These are phyloP conservation scores for Phylloporus sp. DNA, from an alignment of 1,284 basidiomycete genomes.

Conservation along the genomic window DNA sequence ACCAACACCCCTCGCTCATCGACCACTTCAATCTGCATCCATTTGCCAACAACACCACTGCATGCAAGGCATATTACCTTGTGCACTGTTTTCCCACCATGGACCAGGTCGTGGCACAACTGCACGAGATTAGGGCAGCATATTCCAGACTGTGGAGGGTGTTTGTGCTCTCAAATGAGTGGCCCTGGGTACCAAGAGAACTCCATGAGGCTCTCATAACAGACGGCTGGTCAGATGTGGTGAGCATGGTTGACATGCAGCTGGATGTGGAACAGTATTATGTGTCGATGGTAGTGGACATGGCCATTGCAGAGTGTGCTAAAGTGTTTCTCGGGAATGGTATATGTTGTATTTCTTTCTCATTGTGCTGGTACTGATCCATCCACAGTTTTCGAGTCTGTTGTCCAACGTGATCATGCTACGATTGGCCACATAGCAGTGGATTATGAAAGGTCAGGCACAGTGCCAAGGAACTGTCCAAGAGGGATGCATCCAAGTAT, in stretches of 20 bases:
- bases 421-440: constrained; percentile 68
- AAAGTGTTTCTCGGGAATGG: constrained; percentile 78
- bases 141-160: constrained; percentile 39
- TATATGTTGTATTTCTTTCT: not conserved
- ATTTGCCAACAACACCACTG: constrained; percentile 13
- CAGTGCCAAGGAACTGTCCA: constrained; percentile 81
- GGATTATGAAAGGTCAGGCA: constrained; percentile 93
- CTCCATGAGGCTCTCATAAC: constrained; percentile 48
- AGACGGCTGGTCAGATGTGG: constrained; percentile 57
- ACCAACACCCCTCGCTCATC: constrained; percentile 52
- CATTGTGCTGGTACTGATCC: too few species aligned
- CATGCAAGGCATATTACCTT: constrained; percentile 44
- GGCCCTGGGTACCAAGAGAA: constrained; percentile 51
- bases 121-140: constrained; percentile 44
- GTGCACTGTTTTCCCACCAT: constrained; percentile 61
- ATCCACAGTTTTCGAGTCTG: constrained; percentile 55
- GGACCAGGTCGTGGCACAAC: constrained; percentile 51
- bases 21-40: constrained; percentile 52
- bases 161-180: constrained; percentile 65
- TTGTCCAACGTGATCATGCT: constrained; percentile 60
- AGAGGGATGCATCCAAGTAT: constrained; percentile 85
- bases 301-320: constrained; percentile 68
- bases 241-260: constrained; percentile 45
- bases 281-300: constrained; percentile 67
- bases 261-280: constrained; percentile 53